A percentile compares a stretch with the other conserved stretches of the same genome.
These are phyloP conservation scores for Plasmodium chabaudi DNA, from an alignment of 169 alveolate species.

Conservation along the genomic window DNA sequence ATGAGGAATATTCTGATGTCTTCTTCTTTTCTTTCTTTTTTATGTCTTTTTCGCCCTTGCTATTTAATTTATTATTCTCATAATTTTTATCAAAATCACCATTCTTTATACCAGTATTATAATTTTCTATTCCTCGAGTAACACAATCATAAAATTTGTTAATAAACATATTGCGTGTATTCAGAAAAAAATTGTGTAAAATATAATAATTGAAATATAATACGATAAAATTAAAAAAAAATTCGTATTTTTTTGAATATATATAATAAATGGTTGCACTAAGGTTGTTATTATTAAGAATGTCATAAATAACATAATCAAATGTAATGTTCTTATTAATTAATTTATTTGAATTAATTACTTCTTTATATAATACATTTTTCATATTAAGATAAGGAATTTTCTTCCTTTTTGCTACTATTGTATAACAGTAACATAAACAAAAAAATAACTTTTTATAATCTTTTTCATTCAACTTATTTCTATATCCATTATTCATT, in stretches of 20 bases:
- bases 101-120: neutral
- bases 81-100: neutral
- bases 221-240: slow-evolving; percentile 31
- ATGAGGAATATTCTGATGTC: slow-evolving; percentile 2
- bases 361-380: slow-evolving; percentile 19
- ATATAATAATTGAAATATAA: slow-evolving; percentile 52
- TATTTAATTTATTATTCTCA: neutral
- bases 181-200: slow-evolving; percentile 18
- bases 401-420: slow-evolving; percentile 5
- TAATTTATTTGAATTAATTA: slow-evolving; percentile 13
- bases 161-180: slow-evolving; percentile 6
- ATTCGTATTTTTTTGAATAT: slow-evolving; percentile 48
- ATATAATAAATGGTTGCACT: slow-evolving; percentile 52
- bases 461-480: neutral
- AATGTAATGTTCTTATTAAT: slow-evolving; percentile 7
- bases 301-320: slow-evolving; percentile 16
- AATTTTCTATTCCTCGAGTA: neutral
- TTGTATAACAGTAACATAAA: slow-evolving; percentile 32
- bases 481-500: neutral
- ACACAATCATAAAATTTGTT: neutral
- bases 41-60: neutral
- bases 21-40: neutral
- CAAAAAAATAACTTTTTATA: slow-evolving; percentile 20
- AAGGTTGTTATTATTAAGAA: slow-evolving; percentile 36
- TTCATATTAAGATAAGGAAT: slow-evolving; percentile 32